Evolutionary conservation across 257 asterid species (phyloP).

Genomic region (Henckelia pumila): DNA sequence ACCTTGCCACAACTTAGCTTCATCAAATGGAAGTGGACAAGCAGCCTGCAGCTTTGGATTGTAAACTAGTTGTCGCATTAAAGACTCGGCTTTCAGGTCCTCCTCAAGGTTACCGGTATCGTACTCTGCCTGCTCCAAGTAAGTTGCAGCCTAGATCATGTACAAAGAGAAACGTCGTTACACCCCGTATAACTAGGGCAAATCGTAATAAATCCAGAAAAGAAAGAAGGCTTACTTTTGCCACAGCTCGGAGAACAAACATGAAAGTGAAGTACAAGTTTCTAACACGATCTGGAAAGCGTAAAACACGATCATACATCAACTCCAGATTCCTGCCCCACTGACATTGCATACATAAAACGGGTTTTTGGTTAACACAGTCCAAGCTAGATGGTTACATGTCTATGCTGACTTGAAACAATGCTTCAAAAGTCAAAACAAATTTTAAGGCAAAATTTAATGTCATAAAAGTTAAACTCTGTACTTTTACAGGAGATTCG

Average conservation of each 20-base stretch:
- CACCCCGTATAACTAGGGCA: slow-evolving; percentile 7
- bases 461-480: slow-evolving; percentile 5
- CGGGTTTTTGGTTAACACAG: slow-evolving; percentile 17
- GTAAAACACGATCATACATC: slow-evolving; percentile 80
- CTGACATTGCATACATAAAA: slow-evolving; percentile 48
- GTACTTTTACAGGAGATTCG: background rate
- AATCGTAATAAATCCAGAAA: slow-evolving; percentile 4
- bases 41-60: slow-evolving; percentile 78
- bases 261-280: slow-evolving; percentile 89
- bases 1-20: slow-evolving; percentile 97
- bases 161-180: slow-evolving; percentile 15
- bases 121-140: slow-evolving; percentile 94
- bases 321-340: slow-evolving; percentile 85
- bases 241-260: slow-evolving; percentile 93
- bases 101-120: slow-evolving; percentile 68
- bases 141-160: slow-evolving; percentile 60
- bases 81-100: slow-evolving; percentile 79
- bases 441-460: background rate
- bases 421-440: background rate
- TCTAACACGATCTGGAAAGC: slow-evolving; percentile 83
- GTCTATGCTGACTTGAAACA: background rate
- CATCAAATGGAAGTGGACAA: slow-evolving; percentile 90
- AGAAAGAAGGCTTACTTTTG: slow-evolving; percentile 55
- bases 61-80: slow-evolving; percentile 73
- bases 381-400: slow-evolving; percentile 3